Base-by-base conservation (phyloP, 768 basidiomycete genomes). In the Tulasnella sp. region DNA sequence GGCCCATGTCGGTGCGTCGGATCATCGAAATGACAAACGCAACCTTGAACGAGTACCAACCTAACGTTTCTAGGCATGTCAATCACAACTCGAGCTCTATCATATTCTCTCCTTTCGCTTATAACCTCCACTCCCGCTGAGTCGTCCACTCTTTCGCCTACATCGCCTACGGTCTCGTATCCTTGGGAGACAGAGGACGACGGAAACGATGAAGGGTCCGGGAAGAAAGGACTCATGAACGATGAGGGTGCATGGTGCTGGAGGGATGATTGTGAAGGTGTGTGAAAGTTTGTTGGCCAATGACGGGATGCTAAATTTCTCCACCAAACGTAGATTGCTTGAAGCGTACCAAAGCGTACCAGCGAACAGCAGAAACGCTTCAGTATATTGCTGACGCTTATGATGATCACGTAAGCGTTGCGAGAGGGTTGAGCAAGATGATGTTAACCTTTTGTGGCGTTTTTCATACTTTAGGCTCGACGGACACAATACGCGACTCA, bases 171-270 rank as follows among this genome's bases (percentile, higher is more conserved):
- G 14, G 36, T 72, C 19, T 2, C 52, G 29, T 71, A 72, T 67
- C 71, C 31, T 17, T 52, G 36, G n/a, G 68, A 85, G 34, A 88
- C 86, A 6, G 83, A 85, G 0, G 86, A 87, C 54, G 87, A 89
- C 42, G 87, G 89, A 71, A 82, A 83, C 72, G 86, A 85, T 15
- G 82, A 67, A 25, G 34, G 74, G 3, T 78, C 80, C 45, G 86
- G 85, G 74, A 81, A 81, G n/a, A 88, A 86, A 76, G 91, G 91
- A 0, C 80, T 91, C 71, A 79, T 89, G 74, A 94, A 94, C 78
- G 84, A 85, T 11, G 88, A 92, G 34, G 91, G 92, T 0, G 93
- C 92, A 3, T 93, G 94, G 92, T 94, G 93, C 81, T 96, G 93
- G 93, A 86, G 89, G 34, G 92, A 95, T 73, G 86, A 86, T 2